Evolutionary conservation across 2,329 filamentous ascomycete genomes (phyloP), one percentile per base, ranked within the genome.

Genomic region (Colletotrichum shisoi): DNA sequence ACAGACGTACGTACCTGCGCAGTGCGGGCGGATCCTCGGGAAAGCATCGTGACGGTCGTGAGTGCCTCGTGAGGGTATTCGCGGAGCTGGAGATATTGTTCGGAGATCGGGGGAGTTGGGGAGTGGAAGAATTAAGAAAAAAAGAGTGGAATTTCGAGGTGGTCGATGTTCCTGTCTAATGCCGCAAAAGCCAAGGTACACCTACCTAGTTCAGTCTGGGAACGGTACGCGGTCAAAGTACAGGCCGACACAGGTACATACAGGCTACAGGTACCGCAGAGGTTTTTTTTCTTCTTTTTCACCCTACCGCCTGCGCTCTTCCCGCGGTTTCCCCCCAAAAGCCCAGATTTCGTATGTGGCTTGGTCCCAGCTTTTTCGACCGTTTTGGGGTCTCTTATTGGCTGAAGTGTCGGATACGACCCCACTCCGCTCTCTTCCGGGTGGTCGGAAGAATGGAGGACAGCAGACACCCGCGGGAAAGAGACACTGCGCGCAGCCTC

Each of bases 11-110:
- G 72, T 83, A 87, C 85, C 85, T 87, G 83, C 73, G 85, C 84
- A 78, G 84, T 79, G 77, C 83, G 77, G 72, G 82, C 72, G 75
- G 85, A 84, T 79, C 82, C 83, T 79, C 84, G 84, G 77, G 85
- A 87, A 78, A 88, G 76, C 85, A 88, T 88, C 71, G 74, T 84
- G 77, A 42, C 63, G 64, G 68, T 68, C 44, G 24, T 64, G 11
- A 61, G 64, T 64, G 64, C 64, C 53, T 64, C 60, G 53, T 63
- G 64, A 67, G 61, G 54, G 48, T 64, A 64, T 67, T 67, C 61
- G 62, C 49, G 64, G 53, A 59, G 54, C 45, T 56, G 54, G 13
- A 42, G 54, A 59, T 56, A 49, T 34, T 59, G 39, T 57, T 44
- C 53, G 61, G 60, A 34, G 39, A 51, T 60, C 46, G 57, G 57